Base-by-base conservation (phyloP, 73 alveolate genomes). In the Paramecium sonneborni region DNA sequence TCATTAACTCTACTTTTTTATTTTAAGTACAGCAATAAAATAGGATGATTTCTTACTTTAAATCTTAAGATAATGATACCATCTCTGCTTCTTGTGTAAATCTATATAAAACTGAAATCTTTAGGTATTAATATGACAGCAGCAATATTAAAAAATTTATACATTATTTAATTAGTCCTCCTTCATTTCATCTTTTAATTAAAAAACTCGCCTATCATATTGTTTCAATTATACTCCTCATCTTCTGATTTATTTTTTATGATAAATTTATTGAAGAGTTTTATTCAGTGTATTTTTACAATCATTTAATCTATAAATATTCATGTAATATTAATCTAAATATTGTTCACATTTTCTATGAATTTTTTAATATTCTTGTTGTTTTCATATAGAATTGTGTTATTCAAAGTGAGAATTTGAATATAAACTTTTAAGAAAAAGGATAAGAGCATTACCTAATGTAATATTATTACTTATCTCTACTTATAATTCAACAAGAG, bases 171-270 rank as follows among this genome's bases (percentile, higher is more conserved):
- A 79, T 43, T 0, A 79, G 8, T 1, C 90, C 74, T 43, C 76
- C 76, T 79, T 79, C 15, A 46, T 79, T 79, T 43, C 69, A 43
- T 79, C 76, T n/a, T 39, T 79, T 79, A 5, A 43, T 79, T 79
- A 79, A 23, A 79, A 41, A 79, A 44, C 21, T 34, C 8, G 12
- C 44, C 86, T 74, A 37, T 15, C n/a, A 37, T 37, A 0, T 1
- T 26, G 18, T n/a, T n/a, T 11, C 11, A 12, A 6, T 12, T 6
- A 9, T 1, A 23, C 28, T 41, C 72, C 72, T 44, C 20, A 5
- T 43, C 90, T 11, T 79, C 76, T 46, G 41, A 79, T 1, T 79
- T 10, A 79, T n/a, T 79, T 76, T 41, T 41, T 79, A 12, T 43
- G 76, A 9, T 79, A 43, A 11, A 79, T 44, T 79, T 79, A 18